phyloP scores from a whole-genome alignment of 208 protist species.

The Sergeia podlipaevii region DNA sequence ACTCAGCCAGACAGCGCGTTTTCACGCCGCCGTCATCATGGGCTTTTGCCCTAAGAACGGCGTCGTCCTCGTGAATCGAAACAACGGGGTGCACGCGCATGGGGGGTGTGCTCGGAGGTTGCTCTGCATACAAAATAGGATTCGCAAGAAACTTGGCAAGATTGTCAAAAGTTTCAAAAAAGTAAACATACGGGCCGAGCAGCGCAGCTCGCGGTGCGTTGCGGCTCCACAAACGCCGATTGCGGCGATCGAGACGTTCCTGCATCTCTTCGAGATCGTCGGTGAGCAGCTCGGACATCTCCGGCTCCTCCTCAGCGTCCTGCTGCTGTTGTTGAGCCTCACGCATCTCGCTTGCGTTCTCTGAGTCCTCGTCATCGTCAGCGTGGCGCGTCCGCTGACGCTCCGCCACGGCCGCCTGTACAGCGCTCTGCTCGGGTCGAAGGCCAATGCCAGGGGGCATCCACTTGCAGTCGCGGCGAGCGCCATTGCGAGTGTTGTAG shows the following conservation, averaged over 20 bases:
- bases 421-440: conserved; percentile 3
- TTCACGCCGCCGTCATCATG: conserved; percentile 19
- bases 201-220: conserved; percentile 40
- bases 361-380: not conserved
- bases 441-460: conserved; percentile 28
- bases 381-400: not conserved
- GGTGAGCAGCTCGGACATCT: conserved; percentile 58
- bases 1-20: conserved; percentile 58
- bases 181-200: conserved; percentile 62
- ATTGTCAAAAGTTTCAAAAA: conserved; percentile 62
- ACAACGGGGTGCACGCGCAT: conserved; percentile 27
- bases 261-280: conserved; percentile 78
- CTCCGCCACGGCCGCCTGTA: not conserved
- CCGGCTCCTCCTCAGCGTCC: conserved; percentile 44
- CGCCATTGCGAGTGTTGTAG: conserved; percentile 39
- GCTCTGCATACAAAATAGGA: conserved; percentile 63
- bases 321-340: conserved; percentile 12
- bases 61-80: conserved; percentile 35
- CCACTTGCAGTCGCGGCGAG: conserved; percentile 40
- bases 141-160: conserved; percentile 62
- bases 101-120: conserved; percentile 54
- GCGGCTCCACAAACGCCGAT: conserved; percentile 18
- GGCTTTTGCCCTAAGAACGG: not conserved
- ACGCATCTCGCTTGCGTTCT: not conserved
- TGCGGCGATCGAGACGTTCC: conserved; percentile 24